Base-by-base conservation (phyloP, 768 basidiomycete genomes). In the Leccinum disarticulatum region DNA sequence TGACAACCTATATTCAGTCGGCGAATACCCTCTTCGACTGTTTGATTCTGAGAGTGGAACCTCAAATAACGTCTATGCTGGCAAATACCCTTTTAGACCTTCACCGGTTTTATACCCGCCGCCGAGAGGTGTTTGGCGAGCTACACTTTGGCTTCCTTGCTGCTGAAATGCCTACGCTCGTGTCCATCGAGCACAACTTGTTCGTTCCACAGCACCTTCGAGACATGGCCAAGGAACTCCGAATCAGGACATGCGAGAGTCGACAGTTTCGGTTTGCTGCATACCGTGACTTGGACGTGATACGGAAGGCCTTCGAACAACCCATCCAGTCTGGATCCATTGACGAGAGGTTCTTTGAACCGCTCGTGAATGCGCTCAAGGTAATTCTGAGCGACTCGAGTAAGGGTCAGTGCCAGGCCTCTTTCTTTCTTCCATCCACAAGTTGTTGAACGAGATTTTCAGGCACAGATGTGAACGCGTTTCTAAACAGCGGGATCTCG, bases 181-280 rank as follows among this genome's bases (percentile, higher is more conserved):
- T 93, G 17, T 81, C 83, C 46, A 72, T 93, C 52, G 91, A 93
- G 72, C 81, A 84, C 54, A 88, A 87, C 62, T 59, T 68, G 9
- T 69, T 78, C 54, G 69, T 92, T 36, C 76, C 83, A 0, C 77
- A 79, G 52, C 73, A 78, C 13, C 74, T 88, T 8, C 80, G 86
- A 17, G 65, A 67, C 4, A 79, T 81, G 27, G 80, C 81, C 9
- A 77, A 75, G 48, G 73, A 74, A 17, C 78, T 93, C 54, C 84
- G 90, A 9, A 75, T 79, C 56, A 74, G 75, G 4, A 77, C 91
- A 7, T 91, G 87, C 66, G 79, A 83, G 59, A 80, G 82, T 53
- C 76, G 77, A 27, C 82, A 84, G n/a, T 92, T 93, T 71, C 84
- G 90, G 6, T 84, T 86, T 66, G 90, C 86, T 1, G 87, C 87